phyloP scores from a whole-genome alignment of 768 basidiomycete species.

The Lyophyllum atratum region DNA sequence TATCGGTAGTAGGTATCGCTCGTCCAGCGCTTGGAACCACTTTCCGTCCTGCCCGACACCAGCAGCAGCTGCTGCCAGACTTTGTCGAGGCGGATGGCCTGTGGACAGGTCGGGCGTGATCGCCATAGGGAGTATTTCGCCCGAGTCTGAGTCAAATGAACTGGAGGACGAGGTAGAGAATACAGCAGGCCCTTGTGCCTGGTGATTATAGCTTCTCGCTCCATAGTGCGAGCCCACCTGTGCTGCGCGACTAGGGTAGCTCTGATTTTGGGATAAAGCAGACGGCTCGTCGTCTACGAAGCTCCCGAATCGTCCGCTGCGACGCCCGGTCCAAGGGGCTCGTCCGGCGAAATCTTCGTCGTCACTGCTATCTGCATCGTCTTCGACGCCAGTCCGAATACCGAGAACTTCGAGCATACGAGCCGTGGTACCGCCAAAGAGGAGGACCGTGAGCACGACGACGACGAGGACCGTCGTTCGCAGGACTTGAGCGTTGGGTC shows the following conservation, averaged over 20 bases:
- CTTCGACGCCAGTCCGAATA: constrained; percentile 92
- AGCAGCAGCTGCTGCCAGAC: constrained; percentile 16
- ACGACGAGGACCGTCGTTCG: constrained; percentile 94
- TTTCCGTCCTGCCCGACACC: constrained; percentile 72
- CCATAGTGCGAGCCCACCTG: constrained; percentile 61
- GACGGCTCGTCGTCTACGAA: constrained; percentile 47
- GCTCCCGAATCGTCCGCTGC: constrained; percentile 43
- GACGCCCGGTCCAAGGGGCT: constrained; percentile 37
- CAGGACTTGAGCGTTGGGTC: constrained; percentile 88
- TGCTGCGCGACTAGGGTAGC: constrained; percentile 30
- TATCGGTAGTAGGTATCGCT: constrained; percentile 89
- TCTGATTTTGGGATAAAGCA: constrained; percentile 30
- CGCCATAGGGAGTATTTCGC: constrained; percentile 79
- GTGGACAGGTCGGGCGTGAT: constrained; percentile 40
- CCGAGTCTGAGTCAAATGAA: constrained; percentile 73
- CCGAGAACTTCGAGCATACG: constrained; percentile 98
- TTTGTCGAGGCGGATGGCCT: constrained; percentile 25
- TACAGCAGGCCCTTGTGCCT: constrained; percentile 37
- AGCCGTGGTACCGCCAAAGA: constrained; percentile 97
- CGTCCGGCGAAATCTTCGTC: constrained; percentile 47
- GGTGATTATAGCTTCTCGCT: constrained; percentile 62
- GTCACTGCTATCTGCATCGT: constrained; percentile 72
- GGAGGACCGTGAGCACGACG: constrained; percentile 90
- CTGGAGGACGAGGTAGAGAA: constrained; percentile 78
- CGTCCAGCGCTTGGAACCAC: constrained; percentile 96